Evolutionary conservation across 2,329 filamentous ascomycete species (phyloP).

Genomic region (Claviceps sp.): DNA sequence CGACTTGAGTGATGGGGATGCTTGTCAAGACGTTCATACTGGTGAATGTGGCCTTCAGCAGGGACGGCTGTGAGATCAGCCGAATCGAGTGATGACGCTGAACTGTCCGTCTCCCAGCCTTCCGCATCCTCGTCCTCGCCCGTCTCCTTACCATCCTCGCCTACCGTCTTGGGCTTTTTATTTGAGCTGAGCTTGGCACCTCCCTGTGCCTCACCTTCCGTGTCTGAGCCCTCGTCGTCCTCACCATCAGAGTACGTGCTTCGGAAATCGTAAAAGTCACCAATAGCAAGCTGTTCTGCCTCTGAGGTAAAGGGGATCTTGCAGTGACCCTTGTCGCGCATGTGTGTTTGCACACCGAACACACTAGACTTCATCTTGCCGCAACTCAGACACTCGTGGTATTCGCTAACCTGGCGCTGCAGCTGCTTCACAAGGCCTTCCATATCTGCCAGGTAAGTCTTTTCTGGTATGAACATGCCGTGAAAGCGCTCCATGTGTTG

Average conservation of each 20-base stretch:
- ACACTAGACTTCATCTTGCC: constrained; percentile 68
- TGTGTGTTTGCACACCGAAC: constrained; percentile 82
- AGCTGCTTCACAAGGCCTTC: constrained; percentile 71
- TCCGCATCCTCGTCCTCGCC: constrained; percentile 50
- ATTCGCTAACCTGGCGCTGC: constrained; percentile 64
- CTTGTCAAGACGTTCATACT: constrained; percentile 58
- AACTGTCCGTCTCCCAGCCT: constrained; percentile 92
- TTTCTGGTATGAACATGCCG: constrained; percentile 92
- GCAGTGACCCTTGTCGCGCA: constrained; percentile 94
- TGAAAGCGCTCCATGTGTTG: constrained; percentile 87
- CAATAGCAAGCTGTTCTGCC: constrained; percentile 83
- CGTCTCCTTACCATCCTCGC: constrained; percentile 33
- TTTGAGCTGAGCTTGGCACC: constrained; percentile 59
- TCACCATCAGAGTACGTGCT: constrained; percentile 84
- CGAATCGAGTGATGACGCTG: constrained; percentile 76
- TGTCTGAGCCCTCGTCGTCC: constrained; percentile 41
- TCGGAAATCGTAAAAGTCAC: constrained; percentile 93
- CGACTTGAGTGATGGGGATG: constrained; percentile 63
- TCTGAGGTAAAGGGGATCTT: constrained; percentile 87
- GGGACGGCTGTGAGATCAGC: constrained; percentile 71
- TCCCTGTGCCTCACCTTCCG: constrained; percentile 27
- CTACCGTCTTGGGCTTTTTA: constrained; percentile 38
- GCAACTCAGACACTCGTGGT: constrained; percentile 79
- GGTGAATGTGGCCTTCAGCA: constrained; percentile 56
- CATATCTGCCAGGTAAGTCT: constrained; percentile 65